Evolutionary conservation across 352 stramenopile genomes (phyloP), one percentile per base, ranked within the genome.

Genomic region (Phytophthora fragariaefolia): DNA sequence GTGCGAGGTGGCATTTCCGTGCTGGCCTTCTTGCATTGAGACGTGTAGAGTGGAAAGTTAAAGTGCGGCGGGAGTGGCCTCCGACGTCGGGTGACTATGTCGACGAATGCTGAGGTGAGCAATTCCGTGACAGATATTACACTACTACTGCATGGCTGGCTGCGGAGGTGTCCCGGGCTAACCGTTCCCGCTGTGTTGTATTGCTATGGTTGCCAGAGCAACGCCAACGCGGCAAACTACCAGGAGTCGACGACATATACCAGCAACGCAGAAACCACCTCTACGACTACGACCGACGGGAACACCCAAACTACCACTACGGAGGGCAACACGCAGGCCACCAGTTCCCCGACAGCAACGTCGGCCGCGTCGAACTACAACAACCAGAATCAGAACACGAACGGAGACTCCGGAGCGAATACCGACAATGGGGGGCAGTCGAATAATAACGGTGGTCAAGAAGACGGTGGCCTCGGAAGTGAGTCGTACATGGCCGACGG

Each of bases 191-290:
- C 15, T 36, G 5, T 28, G 20, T 55, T 60, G 23, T 18, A 27
- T 46, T 1, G 53, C 20, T 34, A 3, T 42, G n/a, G 20, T 26
- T 32, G 32, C 42, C 28, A 69, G 51, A 36, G 26, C 47, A 49
- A 55, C 24, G 50, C 45, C 23, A 63, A 66, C 32, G 46, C 34
- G 15, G 20, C 47, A 13, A 55, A 52, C 45, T 55, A 54, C 12
- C 58, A 68, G 34, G 58, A n/a, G 8, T 15, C 54, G 15, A 63
- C 50, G 20, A 72, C 64, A 18, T 71, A 42, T 17, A 69, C 58
- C 24, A 68, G 20, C 50, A 68, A 72, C 20, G 64, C 49, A n/a
- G 49, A 72, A 48, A 66, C 63, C 3, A 70, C 62, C 6, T 57
- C 63, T 0, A 71, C 62, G 2, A 69, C 54, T 8, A 66, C 62